phyloP scores from a whole-genome alignment of 2,329 filamentous ascomycete species.

The Microsporum canis region DNA sequence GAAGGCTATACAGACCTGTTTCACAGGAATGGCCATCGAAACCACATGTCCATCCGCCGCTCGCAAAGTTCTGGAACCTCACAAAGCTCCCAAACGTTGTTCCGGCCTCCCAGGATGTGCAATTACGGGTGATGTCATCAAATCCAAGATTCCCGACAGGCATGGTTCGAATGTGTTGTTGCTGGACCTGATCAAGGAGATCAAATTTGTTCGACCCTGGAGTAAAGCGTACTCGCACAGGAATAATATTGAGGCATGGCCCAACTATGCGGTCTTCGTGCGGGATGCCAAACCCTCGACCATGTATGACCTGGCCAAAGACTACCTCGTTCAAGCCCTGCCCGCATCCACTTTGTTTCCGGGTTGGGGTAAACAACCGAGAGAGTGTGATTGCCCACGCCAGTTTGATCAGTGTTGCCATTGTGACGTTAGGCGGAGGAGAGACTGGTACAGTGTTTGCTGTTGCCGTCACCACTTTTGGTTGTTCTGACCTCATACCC shows the following conservation, averaged over 20 bases:
- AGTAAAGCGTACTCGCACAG: constrained; percentile 29
- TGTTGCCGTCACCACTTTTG: too few relatives aligned
- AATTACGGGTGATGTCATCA: neutral
- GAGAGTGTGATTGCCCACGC: constrained; percentile 47
- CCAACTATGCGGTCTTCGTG: constrained; percentile 43
- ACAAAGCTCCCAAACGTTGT: neutral
- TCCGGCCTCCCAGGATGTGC: neutral
- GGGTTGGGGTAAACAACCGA: too few relatives aligned
- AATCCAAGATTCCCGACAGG: neutral
- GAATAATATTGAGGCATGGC: constrained; percentile 51
- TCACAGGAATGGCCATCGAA: neutral
- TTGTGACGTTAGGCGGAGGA: constrained; percentile 39
- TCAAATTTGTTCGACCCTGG: too few relatives aligned
- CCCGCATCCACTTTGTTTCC: constrained; percentile 27
- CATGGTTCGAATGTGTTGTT: constrained; percentile 30
- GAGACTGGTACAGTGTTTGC: constrained; percentile 9
- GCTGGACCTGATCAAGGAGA: constrained; percentile 29
- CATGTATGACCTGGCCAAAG: constrained; percentile 50
- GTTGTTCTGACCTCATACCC: neutral
- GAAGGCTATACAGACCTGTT: neutral
- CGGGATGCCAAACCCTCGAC: constrained; percentile 43
- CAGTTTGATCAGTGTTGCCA: constrained; percentile 48
- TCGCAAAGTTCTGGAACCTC: neutral
- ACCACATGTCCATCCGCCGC: neutral
- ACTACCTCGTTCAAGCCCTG: constrained; percentile 28